Base-by-base conservation (phyloP, 139 green algal species). In the Micractinium conductrix region DNA sequence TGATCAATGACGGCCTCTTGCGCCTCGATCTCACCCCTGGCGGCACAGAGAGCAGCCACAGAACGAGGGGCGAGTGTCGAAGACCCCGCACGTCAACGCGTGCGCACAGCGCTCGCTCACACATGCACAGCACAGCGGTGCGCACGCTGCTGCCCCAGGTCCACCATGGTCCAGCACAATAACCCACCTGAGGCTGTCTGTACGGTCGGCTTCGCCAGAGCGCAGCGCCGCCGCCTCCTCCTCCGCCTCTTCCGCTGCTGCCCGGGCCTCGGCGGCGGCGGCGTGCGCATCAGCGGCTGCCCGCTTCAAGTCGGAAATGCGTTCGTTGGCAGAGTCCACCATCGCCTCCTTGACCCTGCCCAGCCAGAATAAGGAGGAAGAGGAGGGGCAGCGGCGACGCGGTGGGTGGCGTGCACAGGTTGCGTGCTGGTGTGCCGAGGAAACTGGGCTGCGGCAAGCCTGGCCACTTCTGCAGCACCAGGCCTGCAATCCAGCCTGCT, bases 321-420 rank as follows among this genome's bases (percentile, higher is more conserved):
- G 92, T 33, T 90, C 88, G 63, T 96, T 91, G 42, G 93, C 93
- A 75, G 88, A 92, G 86, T 95, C 92, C 35, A 96, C 78, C 92
- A 95, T 95, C 4, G 91, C 92, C 24, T 87, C 83, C 81, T 95
- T 96, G 30, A 95, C 86, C 93, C 71, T 86, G 79, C 45, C n/a
- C n/a, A n/a, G n/a, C n/a, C n/a, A n/a, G n/a, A n/a, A n/a, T n/a
- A n/a, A n/a, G n/a, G n/a, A n/a, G 22, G 17, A 9, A 6, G 17
- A 55, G 38, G 21, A 33, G 14, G 12, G 6, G 35, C 33, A 73
- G 65, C 65, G 35, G 33, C 1, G 24, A 28, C 28, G 24, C 62
- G 38, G 62, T 7, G 55, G 30, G 17, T 65, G 17, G 28, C 55
- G 55, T 65, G 28, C 28, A 28, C 60, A 69, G 60, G 37, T 26